Evolutionary conservation across 495 filamentous ascomycete species (phyloP), one percentile per base, ranked within the genome.

Genomic region (Lindgomyces ingoldianus): DNA sequence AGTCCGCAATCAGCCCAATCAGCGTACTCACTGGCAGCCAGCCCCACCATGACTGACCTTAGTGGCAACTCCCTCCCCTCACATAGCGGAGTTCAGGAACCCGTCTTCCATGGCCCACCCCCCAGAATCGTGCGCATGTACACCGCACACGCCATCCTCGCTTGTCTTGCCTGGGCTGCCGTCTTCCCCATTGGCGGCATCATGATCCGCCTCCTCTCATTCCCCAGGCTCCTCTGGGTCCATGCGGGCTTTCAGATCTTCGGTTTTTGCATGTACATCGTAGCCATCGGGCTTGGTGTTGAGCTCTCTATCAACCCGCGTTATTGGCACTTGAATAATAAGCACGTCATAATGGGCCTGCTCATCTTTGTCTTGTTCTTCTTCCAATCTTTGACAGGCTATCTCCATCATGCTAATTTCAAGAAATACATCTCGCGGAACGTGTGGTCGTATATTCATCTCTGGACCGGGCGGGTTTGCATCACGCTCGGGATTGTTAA

Each of bases 151-250:
- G 73, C 63, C 44, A 68, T 73, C 14, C 49, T 73, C 8, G 74
- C 74, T 21, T 64, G 50, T 26, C 49, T 73, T 12, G 74, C 73
- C 19, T 74, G 73, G 55, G 30, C 77, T 33, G 52, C 76, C 47
- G 65, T 80, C 29, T 80, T 82, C 68, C 83, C 78, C 51, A 62
- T 77, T n/a, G 77, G 76, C 41, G 75, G 70, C 10, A 73, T 81
- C 58, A 45, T 74, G 44, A 70, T 83, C 27, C 74, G 77, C 19
- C 30, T 82, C 0, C 63, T 82, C 49, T 67, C 50, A 30, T 74
- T 74, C 54, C 51, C 63, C 21, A 49, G 61, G 12, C 75, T 78
- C 3, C 56, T 73, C 24, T 74, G 72, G 72, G 42, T 75, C 10
- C 74, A 74, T 48, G 73, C 69, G 29, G 51, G 48, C n/a, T 55